These are phyloP conservation scores for Raddia guianensis DNA, from an alignment of 176 grass and related monocot genomes.

Conservation along the genomic window DNA sequence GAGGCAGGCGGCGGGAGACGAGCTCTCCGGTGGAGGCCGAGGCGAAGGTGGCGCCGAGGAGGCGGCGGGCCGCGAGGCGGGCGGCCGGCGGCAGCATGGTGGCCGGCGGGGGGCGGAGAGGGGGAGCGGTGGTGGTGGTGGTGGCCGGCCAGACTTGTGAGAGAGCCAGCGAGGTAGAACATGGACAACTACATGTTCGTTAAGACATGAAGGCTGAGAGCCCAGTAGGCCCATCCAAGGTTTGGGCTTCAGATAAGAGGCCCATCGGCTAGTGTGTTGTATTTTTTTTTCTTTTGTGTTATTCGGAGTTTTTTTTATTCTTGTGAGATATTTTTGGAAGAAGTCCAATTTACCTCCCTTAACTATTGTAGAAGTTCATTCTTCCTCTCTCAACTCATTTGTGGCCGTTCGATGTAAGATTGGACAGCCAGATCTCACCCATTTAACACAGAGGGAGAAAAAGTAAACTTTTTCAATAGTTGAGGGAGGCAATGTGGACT, in stretches of 20 bases:
- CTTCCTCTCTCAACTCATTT: too few species aligned
- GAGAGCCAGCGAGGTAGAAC: slow-evolving; percentile 40
- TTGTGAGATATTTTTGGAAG: too few species aligned
- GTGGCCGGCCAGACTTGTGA: slow-evolving; percentile 13
- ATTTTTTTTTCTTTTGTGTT: neutral
- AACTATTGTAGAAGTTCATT: too few species aligned
- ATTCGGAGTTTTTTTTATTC: too few species aligned
- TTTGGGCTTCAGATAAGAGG: neutral
- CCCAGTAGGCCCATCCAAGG: neutral
- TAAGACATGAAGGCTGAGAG: neutral
- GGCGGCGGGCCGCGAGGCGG: slow-evolving; percentile 65
- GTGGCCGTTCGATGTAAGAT: too few species aligned
- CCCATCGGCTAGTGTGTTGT: neutral
- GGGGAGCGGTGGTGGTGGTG: slow-evolving; percentile 14
- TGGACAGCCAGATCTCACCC: too few species aligned
- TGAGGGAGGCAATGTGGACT: too few species aligned
- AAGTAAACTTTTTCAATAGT: too few species aligned
- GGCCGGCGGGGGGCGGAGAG: slow-evolving; percentile 34
- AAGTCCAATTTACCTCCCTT: too few species aligned
- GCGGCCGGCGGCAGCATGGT: slow-evolving; percentile 57
- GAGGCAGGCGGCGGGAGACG: slow-evolving; percentile 27
- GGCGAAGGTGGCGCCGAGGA: slow-evolving; percentile 47
- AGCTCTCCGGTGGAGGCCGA: slow-evolving; percentile 22
- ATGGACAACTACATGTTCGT: neutral
- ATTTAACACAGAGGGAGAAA: too few species aligned